Percentiles rank a stretch among this genome's conserved stretches.
These are phyloP conservation scores for Colletotrichum sp. DNA, from an alignment of 2,329 filamentous ascomycete genomes.

Conservation along the genomic window DNA sequence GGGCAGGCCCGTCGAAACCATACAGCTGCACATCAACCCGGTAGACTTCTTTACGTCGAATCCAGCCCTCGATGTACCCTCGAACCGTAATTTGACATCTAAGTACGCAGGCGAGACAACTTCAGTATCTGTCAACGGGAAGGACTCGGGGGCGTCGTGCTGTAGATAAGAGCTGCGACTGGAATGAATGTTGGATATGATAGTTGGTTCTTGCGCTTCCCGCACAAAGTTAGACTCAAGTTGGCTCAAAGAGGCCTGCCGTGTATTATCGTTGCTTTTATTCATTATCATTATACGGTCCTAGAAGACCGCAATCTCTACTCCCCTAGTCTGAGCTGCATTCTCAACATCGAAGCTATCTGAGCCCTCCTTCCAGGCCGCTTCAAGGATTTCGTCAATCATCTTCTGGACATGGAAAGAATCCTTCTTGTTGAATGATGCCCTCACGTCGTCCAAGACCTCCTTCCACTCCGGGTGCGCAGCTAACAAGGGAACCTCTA, in stretches of 20 bases:
- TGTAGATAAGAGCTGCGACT: not conserved
- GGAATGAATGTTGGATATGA: not conserved
- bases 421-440: not conserved
- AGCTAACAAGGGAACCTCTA: slow-evolving; percentile 26
- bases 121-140: not conserved
- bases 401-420: not conserved
- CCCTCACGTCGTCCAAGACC: not conserved
- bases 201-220: not conserved
- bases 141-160: not conserved
- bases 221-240: not conserved
- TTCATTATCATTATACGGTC: not conserved
- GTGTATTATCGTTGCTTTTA: not conserved
- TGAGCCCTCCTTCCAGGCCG: slow-evolving; percentile 9
- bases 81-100: not conserved
- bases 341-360: slow-evolving; percentile 17
- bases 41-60: slow-evolving; percentile 56
- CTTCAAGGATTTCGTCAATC: slow-evolving; percentile 2
- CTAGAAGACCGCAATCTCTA: slow-evolving; percentile 22
- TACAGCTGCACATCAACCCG: slow-evolving; percentile 51
- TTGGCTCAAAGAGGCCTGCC: not conserved
- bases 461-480: slow-evolving; percentile 22
- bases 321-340: slow-evolving; percentile 2
- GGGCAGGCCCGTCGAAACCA: slow-evolving; percentile 53
- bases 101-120: not conserved
- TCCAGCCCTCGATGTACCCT: slow-evolving; percentile 41